Base-by-base conservation (phyloP, 2,329 filamentous ascomycete species). In the Ophiostoma sp. region DNA sequence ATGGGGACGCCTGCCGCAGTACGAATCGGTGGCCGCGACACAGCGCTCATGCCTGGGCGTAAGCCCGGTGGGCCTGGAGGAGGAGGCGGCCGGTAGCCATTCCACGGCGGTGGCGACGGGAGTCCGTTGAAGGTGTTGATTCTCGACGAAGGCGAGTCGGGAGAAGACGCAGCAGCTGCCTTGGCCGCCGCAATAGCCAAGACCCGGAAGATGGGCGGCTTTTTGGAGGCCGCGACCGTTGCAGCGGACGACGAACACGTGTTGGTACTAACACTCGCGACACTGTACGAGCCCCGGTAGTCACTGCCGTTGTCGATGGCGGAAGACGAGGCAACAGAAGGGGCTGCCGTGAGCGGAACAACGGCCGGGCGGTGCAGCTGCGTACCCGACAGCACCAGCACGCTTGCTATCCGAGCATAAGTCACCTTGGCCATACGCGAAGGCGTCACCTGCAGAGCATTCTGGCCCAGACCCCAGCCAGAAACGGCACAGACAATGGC, bases 401-500 rank as follows among this genome's bases (percentile, higher is more conserved):
- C 28, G 59, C n/a, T 69, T 39, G 72, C 4, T 22, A 76, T 25
- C 70, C 74, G 48, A 28, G 8, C 2, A 45, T 75, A 75, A 39
- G 72, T 70, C 22, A 76, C 57, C 3, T 2, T 19, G 8, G 17
- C 33, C 11, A 71, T 28, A 7, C 73, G 70, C 19, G 3, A 11
- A 1, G 68, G n/a, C 19, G 73, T 12, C 50, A 75, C 1, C 11
- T 19, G 36, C 36, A 71, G 7, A 4, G 36, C 74, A 9, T 50
- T 70, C 70, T 55, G n/a, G 42, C 73, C 75, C 36, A 76, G 70
- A 3, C 68, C 75, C 75, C 75, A 76, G 69, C 66, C 75, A 31
- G 55, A 52, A n/a, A 55, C 63, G 12, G 22, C 36, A 55, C 73
- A 73, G 63, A 76, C 73, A 22, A 74, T 17, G 8, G 31, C n/a